Evolutionary conservation across 805 yeast species (phyloP).

Genomic region (Pichia gijzeniarum): DNA sequence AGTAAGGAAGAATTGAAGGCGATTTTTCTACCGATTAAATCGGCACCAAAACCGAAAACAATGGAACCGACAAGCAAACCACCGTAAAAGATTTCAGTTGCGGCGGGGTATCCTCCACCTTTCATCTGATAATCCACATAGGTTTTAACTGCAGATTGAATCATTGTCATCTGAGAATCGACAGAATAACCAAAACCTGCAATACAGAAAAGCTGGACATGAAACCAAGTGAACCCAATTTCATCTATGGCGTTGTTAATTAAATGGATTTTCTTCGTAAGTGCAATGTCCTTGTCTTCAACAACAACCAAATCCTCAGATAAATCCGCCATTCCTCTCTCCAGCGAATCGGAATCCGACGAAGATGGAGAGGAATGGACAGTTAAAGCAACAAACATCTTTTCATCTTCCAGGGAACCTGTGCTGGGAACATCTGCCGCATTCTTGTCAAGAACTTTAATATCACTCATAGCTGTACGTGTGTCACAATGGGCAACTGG

Average conservation of each 20-base stretch:
- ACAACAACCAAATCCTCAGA: slow-evolving; percentile 17
- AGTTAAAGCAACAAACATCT: too few species aligned
- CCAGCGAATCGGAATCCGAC: neutral
- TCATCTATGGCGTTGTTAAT: slow-evolving; percentile 52
- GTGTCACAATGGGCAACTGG: too few species aligned
- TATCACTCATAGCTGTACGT: too few species aligned
- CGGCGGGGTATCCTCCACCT: slow-evolving; percentile 36
- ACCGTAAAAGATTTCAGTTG: slow-evolving; percentile 41
- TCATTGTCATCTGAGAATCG: slow-evolving; percentile 44
- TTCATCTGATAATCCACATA: slow-evolving; percentile 43
- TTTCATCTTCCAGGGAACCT: too few species aligned
- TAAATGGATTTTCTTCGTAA: slow-evolving; percentile 37
- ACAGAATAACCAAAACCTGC: slow-evolving; percentile 54
- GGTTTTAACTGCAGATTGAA: slow-evolving; percentile 41
- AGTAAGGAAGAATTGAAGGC: slow-evolving; percentile 47
- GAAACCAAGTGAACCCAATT: slow-evolving; percentile 55
- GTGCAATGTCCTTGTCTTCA: slow-evolving; percentile 30
- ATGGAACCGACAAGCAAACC: slow-evolving; percentile 48
- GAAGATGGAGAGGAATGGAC: neutral
- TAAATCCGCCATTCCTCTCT: neutral
- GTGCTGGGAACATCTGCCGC: too few species aligned
- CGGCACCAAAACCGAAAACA: slow-evolving; percentile 53
- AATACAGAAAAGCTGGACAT: slow-evolving; percentile 40
- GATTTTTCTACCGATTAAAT: slow-evolving; percentile 46
- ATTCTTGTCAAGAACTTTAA: too few species aligned